phyloP scores from a whole-genome alignment of 768 basidiomycete species.

The Auriscalpium microsporum region DNA sequence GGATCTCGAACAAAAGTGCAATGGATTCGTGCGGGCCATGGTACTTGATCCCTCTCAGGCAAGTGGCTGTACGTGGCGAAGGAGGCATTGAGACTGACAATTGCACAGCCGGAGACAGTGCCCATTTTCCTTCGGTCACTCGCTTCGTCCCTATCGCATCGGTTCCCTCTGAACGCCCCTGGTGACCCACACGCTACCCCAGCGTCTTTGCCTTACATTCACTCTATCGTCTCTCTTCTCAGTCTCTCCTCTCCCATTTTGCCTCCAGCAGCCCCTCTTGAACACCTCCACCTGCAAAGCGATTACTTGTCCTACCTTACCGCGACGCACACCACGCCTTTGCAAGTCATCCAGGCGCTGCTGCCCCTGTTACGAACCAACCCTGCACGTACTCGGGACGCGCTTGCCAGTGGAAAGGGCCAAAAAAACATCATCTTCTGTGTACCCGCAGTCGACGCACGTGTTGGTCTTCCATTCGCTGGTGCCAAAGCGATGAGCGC shows the following conservation, averaged over 20 bases:
- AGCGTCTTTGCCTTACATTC: slow-evolving; percentile 58
- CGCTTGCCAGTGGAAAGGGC: slow-evolving; percentile 34
- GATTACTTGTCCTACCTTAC: slow-evolving; percentile 65
- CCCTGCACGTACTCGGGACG: slow-evolving; percentile 46
- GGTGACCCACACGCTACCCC: slow-evolving; percentile 77
- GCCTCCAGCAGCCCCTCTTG: slow-evolving; percentile 49
- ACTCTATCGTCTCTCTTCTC: slow-evolving; percentile 72
- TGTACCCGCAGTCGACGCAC: slow-evolving; percentile 62
- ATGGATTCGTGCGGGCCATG: slow-evolving; percentile 75
- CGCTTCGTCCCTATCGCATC: slow-evolving; percentile 68
- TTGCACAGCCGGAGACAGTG: slow-evolving; percentile 55
- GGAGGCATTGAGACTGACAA: not conserved
- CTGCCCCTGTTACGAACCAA: slow-evolving; percentile 68
- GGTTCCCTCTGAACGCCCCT: slow-evolving; percentile 68
- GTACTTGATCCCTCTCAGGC: slow-evolving; percentile 78
- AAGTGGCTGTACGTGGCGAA: slow-evolving; percentile 12
- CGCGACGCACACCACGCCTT: slow-evolving; percentile 68
- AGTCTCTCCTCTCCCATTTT: slow-evolving; percentile 35
- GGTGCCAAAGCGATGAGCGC: slow-evolving; percentile 67
- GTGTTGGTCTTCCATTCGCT: slow-evolving; percentile 64
- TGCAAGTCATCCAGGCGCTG: slow-evolving; percentile 68
- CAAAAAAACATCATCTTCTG: slow-evolving; percentile 57
- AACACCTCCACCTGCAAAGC: slow-evolving; percentile 54
- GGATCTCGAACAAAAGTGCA: slow-evolving; percentile 51
- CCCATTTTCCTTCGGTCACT: slow-evolving; percentile 75